Conservation (phyloP, 176 grass and related monocot species). For the Microstegium vimineum region DNA sequence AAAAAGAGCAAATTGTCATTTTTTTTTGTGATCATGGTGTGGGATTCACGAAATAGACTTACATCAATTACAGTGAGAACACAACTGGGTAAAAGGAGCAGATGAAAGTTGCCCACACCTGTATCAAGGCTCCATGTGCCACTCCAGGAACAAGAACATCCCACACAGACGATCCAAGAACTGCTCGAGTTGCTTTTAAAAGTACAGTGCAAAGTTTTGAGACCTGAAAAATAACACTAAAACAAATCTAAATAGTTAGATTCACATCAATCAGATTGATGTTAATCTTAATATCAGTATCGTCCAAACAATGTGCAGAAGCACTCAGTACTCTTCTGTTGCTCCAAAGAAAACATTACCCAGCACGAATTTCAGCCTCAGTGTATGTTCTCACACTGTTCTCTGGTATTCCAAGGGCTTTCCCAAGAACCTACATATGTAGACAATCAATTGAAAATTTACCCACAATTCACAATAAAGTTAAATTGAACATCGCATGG, state of each 20-base stretch:
- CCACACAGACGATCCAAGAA: constrained; percentile 71
- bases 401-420: constrained; percentile 88
- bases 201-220: constrained; percentile 89
- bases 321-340: background rate
- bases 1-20: background rate
- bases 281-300: background rate
- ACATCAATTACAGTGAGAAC: background rate
- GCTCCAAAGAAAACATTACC: constrained; percentile 46
- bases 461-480: background rate
- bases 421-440: constrained; percentile 69
- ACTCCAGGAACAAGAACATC: constrained; percentile 97
- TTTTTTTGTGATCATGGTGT: background rate
- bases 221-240: constrained; percentile 92
- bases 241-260: constrained; percentile 37
- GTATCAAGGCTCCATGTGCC: constrained; percentile 66
- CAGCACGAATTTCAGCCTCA: constrained; percentile 96
- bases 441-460: background rate
- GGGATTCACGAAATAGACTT: background rate
- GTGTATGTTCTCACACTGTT: constrained; percentile 89
- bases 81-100: background rate
- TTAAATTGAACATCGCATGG: background rate
- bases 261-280: constrained; percentile 20
- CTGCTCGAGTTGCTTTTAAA: constrained; percentile 59
- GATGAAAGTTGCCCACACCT: constrained; percentile 37
- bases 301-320: background rate